phyloP scores from a whole-genome alignment of 768 basidiomycete species.

The Gloeophyllum trabeum region DNA sequence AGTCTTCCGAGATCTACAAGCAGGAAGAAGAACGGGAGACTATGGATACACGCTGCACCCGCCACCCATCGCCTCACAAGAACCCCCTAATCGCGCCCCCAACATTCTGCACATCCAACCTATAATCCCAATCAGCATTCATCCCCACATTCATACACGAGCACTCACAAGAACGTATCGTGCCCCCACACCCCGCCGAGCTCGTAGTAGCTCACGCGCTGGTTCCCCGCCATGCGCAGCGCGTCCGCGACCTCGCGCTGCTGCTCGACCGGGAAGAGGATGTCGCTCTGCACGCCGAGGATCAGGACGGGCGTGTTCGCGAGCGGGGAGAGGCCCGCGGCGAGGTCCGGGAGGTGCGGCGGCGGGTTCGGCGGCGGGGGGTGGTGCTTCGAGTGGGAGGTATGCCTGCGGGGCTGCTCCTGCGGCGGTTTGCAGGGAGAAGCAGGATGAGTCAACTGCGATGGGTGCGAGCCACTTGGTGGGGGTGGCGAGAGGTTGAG shows the following conservation, averaged over 20 bases:
- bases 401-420: conserved; percentile 9
- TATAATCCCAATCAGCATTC: conserved; percentile 13
- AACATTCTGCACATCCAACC: conserved; percentile 80
- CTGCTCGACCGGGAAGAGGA: conserved; percentile 94
- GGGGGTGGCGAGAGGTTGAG: conserved; percentile 39
- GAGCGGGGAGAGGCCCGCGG: conserved; percentile 68
- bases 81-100: conserved; percentile 90
- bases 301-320: conserved; percentile 71
- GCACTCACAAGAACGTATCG: conserved; percentile 85
- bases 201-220: conserved; percentile 89
- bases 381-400: conserved; percentile 57
- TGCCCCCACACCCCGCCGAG: conserved; percentile 99
- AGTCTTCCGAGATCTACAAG: too few relatives aligned
- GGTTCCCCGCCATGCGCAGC: conserved; percentile 81
- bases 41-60: too few relatives aligned
- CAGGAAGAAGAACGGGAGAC: too few relatives aligned
- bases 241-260: conserved; percentile 93
- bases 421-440: conserved; percentile 11
- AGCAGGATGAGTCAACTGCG: conserved; percentile 10
- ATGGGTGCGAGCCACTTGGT: conserved; percentile 16
- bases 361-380: conserved; percentile 65
- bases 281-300: conserved; percentile 93
- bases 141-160: not conserved
- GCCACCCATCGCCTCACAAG: too few relatives aligned
- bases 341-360: conserved; percentile 65